These are phyloP conservation scores for Sicyos baderoa DNA, from an alignment of 306 rosid species.

Conservation along the genomic window DNA sequence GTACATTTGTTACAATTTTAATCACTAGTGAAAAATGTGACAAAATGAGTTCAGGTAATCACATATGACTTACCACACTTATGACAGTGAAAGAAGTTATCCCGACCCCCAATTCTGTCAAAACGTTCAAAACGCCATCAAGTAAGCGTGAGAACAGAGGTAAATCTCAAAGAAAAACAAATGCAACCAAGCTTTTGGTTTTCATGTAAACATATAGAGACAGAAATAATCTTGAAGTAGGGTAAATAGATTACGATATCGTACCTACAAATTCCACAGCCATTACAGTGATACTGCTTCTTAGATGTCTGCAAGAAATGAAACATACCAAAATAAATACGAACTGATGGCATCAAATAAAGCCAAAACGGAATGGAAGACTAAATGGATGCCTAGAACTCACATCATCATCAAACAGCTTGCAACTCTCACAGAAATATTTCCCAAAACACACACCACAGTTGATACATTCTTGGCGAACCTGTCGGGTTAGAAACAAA, in stretches of 20 bases:
- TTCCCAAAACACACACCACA: slow-evolving; percentile 88
- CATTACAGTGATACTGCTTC: slow-evolving; percentile 74
- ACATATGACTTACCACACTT: slow-evolving; percentile 55
- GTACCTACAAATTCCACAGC: slow-evolving; percentile 93
- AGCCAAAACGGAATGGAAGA: background rate
- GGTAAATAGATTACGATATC: background rate
- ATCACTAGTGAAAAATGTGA: background rate
- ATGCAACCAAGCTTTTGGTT: background rate
- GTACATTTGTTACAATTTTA: background rate
- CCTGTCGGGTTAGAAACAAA: slow-evolving; percentile 36
- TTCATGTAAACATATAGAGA: background rate
- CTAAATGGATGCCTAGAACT: slow-evolving; percentile 25
- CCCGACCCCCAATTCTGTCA: slow-evolving; percentile 69
- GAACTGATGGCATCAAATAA: background rate
- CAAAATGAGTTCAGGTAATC: background rate
- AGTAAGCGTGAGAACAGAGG: background rate
- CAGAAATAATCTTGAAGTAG: background rate
- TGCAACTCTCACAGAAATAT: slow-evolving; percentile 67
- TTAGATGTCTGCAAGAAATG: slow-evolving; percentile 50
- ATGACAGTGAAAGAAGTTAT: slow-evolving; percentile 73
- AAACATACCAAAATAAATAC: background rate
- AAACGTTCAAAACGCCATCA: background rate
- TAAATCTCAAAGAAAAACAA: background rate
- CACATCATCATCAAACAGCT: slow-evolving; percentile 82
- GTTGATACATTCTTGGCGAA: slow-evolving; percentile 60